Evolutionary conservation across 805 yeast genomes (phyloP).

Genomic region (Candida khao-thaluensis): DNA sequence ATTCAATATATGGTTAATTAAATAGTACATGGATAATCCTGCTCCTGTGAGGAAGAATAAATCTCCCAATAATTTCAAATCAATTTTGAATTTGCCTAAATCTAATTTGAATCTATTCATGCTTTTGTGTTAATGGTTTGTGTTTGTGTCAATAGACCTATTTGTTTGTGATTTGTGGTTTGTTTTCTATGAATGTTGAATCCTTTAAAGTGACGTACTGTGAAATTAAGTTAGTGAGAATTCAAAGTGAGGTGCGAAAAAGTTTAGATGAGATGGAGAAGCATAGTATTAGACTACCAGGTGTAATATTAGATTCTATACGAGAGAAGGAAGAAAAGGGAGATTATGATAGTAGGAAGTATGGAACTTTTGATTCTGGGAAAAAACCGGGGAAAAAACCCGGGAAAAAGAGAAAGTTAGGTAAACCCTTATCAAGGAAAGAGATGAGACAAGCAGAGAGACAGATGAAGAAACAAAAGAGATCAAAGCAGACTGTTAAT

Average conservation of each 20-base stretch:
- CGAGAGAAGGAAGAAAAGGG: constrained; percentile 40
- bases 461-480: constrained; percentile 31
- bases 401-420: constrained; percentile 9
- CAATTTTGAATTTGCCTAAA: constrained; percentile 31
- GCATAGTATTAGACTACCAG: constrained; percentile 58
- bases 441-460: constrained; percentile 37
- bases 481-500: constrained; percentile 9
- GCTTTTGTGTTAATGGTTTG: no score
- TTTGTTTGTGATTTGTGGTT: no score
- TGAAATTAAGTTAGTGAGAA: neutral
- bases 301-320: constrained; percentile 52
- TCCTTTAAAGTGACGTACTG: no score
- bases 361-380: constrained; percentile 1
- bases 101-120: constrained; percentile 38
- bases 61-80: constrained; percentile 43
- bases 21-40: constrained; percentile 66
- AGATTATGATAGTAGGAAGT: constrained; percentile 32
- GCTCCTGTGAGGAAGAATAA: constrained; percentile 52
- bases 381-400: neutral
- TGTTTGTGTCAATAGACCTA: no score
- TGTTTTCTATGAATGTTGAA: no score
- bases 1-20: constrained; percentile 43
- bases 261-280: constrained; percentile 11
- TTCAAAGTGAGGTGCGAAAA: neutral
- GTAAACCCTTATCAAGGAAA: constrained; percentile 27